Evolutionary conservation across 306 rosid species (phyloP).

Genomic region (Coriaria nepalensis): DNA sequence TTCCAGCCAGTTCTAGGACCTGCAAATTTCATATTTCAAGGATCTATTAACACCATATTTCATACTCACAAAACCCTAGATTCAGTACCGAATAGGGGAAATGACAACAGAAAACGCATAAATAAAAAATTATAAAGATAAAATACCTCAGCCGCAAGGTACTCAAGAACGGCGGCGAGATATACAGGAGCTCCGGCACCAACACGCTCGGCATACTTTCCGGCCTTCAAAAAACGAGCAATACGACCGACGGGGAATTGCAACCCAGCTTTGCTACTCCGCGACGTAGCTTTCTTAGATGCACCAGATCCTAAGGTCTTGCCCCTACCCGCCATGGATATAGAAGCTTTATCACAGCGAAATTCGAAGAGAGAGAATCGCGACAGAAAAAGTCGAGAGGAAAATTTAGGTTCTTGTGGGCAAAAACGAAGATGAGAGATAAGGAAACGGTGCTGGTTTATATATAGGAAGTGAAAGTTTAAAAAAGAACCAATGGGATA

Average conservation of each 20-base stretch:
- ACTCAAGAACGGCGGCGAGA: conserved; percentile 84
- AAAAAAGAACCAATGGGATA: conserved; percentile 21
- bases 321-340: conserved; percentile 60
- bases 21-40: conserved; percentile 19
- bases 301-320: conserved; percentile 65
- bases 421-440: neutral
- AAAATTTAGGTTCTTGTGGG: neutral
- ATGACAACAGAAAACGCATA: neutral
- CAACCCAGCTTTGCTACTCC: conserved; percentile 82
- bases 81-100: neutral
- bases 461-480: conserved; percentile 25
- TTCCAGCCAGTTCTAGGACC: conserved; percentile 90
- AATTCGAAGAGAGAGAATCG: neutral
- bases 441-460: neutral
- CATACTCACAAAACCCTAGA: neutral
- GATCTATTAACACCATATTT: no score
- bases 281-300: conserved; percentile 68
- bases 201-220: conserved; percentile 83
- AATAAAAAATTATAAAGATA: neutral
- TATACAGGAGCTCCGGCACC: conserved; percentile 95
- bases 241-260: conserved; percentile 94
- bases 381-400: neutral
- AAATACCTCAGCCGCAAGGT: conserved; percentile 80
- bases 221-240: conserved; percentile 76
- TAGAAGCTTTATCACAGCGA: neutral